Base-by-base conservation (phyloP, 306 rosid species). In the Ormosia emarginata region DNA sequence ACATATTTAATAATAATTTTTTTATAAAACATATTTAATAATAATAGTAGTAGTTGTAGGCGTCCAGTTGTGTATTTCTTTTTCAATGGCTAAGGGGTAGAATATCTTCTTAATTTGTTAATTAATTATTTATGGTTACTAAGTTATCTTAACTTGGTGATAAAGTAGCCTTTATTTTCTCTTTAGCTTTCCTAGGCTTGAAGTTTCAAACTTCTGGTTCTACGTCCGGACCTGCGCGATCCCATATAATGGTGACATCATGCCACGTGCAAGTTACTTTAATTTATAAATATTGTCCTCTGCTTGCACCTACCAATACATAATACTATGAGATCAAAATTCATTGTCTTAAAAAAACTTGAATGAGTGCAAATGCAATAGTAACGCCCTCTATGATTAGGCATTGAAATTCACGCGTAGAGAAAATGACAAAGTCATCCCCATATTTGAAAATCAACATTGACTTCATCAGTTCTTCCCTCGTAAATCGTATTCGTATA, bases 161-260 rank as follows among this genome's bases (percentile, higher is more conserved):
- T 50, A 83, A 83, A 86, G 85, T 44, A 57, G 68, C 18, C 68
- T 70, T 70, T 71, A 39, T 70, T 79, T 75, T 30, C 7, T 65
- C 15, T 59, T 58, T 75, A 79, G 80, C 12, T 79, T 80, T 65
- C 70, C 85, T 34, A 80, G 72, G 59, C 83, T 65, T 80, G 17
- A 86, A 84, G 85, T 80, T 80, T 83, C 79, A 77, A 76, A 57
- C 75, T 71, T 49, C 11, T 32, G 64, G 29, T 79, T 83, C 79
- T 74, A 82, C 82, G 82, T 74, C 61, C 71, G 82, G 55, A 40
- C 49, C 80, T 62, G 14, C 6, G 67, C 2, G 52, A 71, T 85
- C 79, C 52, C 34, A 34, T 85, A 70, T 63, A 63, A n/a, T 64
- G 37, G 59, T 75, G 71, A 59, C 67, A 72, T 74, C 72, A 82